phyloP scores from a whole-genome alignment of 495 filamentous ascomycete genomes.

The Aspergillus mulundensis region DNA sequence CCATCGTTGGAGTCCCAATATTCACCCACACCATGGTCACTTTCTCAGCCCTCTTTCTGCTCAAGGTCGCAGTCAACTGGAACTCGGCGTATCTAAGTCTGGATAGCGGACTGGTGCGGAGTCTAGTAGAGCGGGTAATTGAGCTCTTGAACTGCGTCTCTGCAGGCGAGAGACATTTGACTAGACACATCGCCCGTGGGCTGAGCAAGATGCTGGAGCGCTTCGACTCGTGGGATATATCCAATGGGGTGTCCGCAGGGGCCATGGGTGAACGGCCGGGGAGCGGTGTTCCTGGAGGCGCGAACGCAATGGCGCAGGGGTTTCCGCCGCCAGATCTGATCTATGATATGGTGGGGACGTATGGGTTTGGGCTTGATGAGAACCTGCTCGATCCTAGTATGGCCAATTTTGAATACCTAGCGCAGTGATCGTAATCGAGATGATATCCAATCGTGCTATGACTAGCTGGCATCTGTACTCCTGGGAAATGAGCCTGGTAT shows the following conservation, averaged over 20 bases:
- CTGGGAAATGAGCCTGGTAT: too few relatives aligned
- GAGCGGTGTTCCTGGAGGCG: constrained; percentile 37
- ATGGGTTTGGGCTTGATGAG: constrained; percentile 46
- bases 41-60: constrained; percentile 53
- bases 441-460: background rate
- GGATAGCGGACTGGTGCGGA: constrained; percentile 42
- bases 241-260: constrained; percentile 15
- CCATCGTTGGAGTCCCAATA: constrained; percentile 57
- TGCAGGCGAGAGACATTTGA: constrained; percentile 50
- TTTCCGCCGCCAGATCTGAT: constrained; percentile 47
- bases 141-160: constrained; percentile 49
- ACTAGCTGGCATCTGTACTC: background rate
- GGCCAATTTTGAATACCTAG: constrained; percentile 44
- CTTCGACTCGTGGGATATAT: constrained; percentile 44
- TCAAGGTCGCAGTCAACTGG: constrained; percentile 55
- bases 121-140: constrained; percentile 47
- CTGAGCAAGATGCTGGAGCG: constrained; percentile 50
- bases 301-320: constrained; percentile 46
- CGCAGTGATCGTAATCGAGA: constrained; percentile 24
- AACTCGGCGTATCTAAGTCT: constrained; percentile 46
- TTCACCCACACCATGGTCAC: constrained; percentile 62
- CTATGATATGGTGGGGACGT: constrained; percentile 48
- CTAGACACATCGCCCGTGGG: constrained; percentile 50
- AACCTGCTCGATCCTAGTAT: constrained; percentile 46
- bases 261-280: constrained; percentile 1